Conservation (phyloP, 495 filamentous ascomycete genomes). For the Jackrogersella minutella region DNA sequence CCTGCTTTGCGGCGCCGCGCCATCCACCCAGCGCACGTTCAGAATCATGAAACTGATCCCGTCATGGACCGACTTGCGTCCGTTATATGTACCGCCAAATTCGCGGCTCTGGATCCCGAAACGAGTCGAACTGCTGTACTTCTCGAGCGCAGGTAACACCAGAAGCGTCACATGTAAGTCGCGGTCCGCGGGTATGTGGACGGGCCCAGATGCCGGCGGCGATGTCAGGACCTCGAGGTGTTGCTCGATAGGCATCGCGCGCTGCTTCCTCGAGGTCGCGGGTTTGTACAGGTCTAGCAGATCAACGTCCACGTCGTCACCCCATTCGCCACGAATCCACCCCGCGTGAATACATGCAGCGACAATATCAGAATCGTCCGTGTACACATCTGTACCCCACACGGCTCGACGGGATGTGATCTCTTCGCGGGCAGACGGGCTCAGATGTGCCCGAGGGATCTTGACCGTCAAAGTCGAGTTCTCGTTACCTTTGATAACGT, state of each 20-base stretch:
- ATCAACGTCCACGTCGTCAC: conserved; percentile 70
- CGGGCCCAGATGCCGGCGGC: conserved; percentile 59
- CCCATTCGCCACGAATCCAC: conserved; percentile 89
- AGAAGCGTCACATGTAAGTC: conserved; percentile 87
- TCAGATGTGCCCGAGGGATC: conserved; percentile 81
- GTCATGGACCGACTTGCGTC: conserved; percentile 67
- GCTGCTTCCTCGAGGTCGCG: conserved; percentile 40
- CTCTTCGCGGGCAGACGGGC: conserved; percentile 72
- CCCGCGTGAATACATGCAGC: conserved; percentile 94
- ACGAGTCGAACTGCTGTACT: conserved; percentile 74
- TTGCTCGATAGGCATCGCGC: conserved; percentile 32
- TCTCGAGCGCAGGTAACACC: conserved; percentile 78
- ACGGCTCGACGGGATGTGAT: conserved; percentile 79
- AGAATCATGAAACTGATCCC: conserved; percentile 89
- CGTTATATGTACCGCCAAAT: conserved; percentile 64
- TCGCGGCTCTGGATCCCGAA: conserved; percentile 82
- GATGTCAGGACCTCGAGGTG: conserved; percentile 49
- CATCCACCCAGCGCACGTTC: conserved; percentile 79
- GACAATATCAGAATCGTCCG: conserved; percentile 92
- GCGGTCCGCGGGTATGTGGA: conserved; percentile 63
- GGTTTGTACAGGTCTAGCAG: conserved; percentile 70
- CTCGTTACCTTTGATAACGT: conserved; percentile 77
- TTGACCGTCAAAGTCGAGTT: conserved; percentile 92
- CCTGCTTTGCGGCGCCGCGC: conserved; percentile 66
- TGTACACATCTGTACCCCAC: conserved; percentile 95